These are phyloP conservation scores for Abrus precatorius DNA, from an alignment of 306 rosid species.

Conservation along the genomic window DNA sequence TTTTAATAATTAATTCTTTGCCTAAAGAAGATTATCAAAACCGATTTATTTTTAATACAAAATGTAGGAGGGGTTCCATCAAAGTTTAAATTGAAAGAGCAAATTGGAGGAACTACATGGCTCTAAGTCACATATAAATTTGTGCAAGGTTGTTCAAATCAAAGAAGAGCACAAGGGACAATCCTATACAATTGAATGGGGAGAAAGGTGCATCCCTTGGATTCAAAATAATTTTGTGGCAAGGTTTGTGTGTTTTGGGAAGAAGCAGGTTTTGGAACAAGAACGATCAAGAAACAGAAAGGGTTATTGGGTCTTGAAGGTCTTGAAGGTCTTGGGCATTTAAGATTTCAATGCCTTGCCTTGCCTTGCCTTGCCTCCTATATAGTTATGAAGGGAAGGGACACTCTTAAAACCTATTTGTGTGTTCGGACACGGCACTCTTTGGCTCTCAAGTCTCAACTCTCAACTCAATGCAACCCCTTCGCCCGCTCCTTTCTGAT, in stretches of 20 bases:
- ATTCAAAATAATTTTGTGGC: slow-evolving; percentile 1
- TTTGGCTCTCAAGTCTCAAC: background rate
- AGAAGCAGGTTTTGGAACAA: background rate
- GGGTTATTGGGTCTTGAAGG: background rate
- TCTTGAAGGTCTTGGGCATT: background rate
- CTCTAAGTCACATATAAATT: slow-evolving; percentile 1
- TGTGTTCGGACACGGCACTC: background rate
- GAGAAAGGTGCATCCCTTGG: slow-evolving; percentile 2
- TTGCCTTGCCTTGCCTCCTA: background rate
- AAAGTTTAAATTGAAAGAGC: background rate
- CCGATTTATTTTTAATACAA: background rate
- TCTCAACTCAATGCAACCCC: slow-evolving; percentile 6
- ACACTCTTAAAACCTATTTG: background rate
- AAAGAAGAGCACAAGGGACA: background rate
- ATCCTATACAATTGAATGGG: background rate
- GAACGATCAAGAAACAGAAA: background rate
- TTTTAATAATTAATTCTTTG: too few relatives aligned
- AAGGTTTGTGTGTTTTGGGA: background rate
- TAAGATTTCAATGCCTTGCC: background rate
- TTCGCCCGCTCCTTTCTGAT: slow-evolving; percentile 3
- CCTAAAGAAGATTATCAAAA: background rate
- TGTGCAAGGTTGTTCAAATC: background rate
- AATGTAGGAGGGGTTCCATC: background rate
- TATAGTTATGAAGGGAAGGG: slow-evolving; percentile 18
- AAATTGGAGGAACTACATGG: background rate